Evolutionary conservation across 1,139 yeast genomes (phyloP), one percentile per base, ranked within the genome.

Genomic region (Blastobotrys niveus): DNA sequence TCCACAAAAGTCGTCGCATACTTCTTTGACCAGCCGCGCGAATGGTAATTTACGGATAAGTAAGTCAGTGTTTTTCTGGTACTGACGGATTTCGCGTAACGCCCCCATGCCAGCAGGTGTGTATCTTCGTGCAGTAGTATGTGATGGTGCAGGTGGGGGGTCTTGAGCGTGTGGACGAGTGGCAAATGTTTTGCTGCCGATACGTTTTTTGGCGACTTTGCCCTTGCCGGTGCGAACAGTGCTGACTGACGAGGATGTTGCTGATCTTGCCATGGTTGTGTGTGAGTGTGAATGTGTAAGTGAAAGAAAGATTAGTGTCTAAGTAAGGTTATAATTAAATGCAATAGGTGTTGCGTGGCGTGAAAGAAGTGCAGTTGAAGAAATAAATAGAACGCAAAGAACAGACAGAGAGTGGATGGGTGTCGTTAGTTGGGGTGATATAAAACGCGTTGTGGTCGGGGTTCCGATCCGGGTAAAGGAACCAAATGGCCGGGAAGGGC

Each of bases 41-140:
- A 89, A 89, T n/a, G 97, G 97, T 38, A 89, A 73, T 58, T 87
- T 87, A 36, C 91, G 72, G 30, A 89, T 71, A 43, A 89, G 70
- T 38, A 89, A 67, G 50, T 85, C 94, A 0, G 95, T 83, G 25
- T 81, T 71, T 56, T 79, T 76, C 61, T 89, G 97, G 56, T 79
- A 88, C 56, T 73, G 75, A 48, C 93, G 70, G 34, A 89, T 86
- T 58, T 89, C 96, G 52, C 83, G 70, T 38, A 86, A 64, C 1
- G 95, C 95, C 34, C 70, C 67, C 0, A 84, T 79, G 9, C 95
- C 94, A n/a, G n/a, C n/a, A 0, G 93, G 91, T 47, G 73, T 73
- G 57, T 76, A 81, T 48, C n/a, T n/a, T n/a, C n/a, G n/a, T n/a
- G n/a, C n/a, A n/a, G n/a, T n/a, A n/a, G n/a, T n/a, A n/a, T n/a